phyloP scores from a whole-genome alignment of 225 moss, liverwort and hornwort genomes.

The Polytrichum formosum region DNA sequence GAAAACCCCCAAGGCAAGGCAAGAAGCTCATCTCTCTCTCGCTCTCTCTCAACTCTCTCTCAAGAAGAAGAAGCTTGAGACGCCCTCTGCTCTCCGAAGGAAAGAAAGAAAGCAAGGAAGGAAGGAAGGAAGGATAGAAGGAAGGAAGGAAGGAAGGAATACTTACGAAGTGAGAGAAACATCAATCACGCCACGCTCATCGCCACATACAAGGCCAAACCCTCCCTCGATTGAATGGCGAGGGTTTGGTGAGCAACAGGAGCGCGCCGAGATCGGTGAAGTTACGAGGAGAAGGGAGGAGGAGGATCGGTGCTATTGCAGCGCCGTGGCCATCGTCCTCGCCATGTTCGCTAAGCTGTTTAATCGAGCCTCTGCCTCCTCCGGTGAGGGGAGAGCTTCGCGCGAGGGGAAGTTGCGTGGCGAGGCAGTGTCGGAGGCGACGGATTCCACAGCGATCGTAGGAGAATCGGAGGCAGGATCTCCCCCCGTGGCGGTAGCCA shows the following conservation, averaged over 20 bases:
- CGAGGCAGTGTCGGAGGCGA: neutral
- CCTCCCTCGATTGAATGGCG: neutral
- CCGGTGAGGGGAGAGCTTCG: constrained; percentile 13
- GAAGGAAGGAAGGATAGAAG: too few relatives aligned
- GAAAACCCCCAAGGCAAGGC: too few relatives aligned
- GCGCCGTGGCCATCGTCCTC: neutral
- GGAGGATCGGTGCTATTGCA: too few relatives aligned
- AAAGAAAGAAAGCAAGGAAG: too few relatives aligned
- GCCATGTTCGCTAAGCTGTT: constrained; percentile 43
- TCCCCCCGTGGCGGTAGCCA: neutral
- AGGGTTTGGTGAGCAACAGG: neutral
- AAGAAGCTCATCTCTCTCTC: too few relatives aligned
- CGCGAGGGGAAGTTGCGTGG: constrained; percentile 7
- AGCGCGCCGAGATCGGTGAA: neutral
- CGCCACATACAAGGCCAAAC: neutral
- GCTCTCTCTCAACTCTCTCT: too few relatives aligned
- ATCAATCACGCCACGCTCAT: too few relatives aligned
- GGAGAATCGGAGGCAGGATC: neutral
- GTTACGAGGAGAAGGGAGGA: neutral
- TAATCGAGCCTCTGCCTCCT: constrained; percentile 14
- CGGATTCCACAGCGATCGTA: neutral
- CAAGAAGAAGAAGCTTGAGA: too few relatives aligned
- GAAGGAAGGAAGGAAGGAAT: too few relatives aligned
- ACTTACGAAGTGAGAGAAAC: too few relatives aligned
- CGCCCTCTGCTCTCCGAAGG: too few relatives aligned